Evolutionary conservation across 768 basidiomycete species (phyloP).

Genomic region (Russula brevipes): DNA sequence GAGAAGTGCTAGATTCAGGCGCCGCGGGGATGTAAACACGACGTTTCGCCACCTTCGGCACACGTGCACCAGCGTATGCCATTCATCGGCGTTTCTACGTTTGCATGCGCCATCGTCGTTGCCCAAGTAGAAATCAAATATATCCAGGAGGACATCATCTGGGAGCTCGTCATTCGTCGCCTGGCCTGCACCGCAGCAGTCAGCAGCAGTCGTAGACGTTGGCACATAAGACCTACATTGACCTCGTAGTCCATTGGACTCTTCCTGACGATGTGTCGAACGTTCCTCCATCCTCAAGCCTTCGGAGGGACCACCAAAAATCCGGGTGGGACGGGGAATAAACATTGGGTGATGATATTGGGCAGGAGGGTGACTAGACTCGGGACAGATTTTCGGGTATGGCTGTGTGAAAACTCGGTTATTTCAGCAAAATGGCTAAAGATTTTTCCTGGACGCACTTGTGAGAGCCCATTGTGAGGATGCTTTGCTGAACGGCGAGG

Average conservation of each 20-base stretch:
- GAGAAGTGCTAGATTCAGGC: background rate
- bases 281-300: background rate
- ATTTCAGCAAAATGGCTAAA: background rate
- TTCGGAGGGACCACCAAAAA: background rate
- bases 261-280: background rate
- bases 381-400: background rate
- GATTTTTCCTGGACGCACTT: background rate
- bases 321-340: too few species aligned
- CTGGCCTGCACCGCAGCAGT: background rate
- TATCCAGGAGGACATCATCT: background rate
- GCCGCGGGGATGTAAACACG: background rate
- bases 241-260: background rate
- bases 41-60: background rate
- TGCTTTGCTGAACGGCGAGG: too few species aligned
- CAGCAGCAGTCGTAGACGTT: background rate
- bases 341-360: background rate
- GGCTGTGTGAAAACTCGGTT: background rate
- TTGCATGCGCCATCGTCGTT: too few species aligned
- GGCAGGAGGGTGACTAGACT: too few species aligned
- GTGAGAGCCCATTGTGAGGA: background rate
- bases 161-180: background rate
- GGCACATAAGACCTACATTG: background rate
- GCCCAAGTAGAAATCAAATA: background rate
- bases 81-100: background rate
- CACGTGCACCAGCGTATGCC: background rate